Percentiles rank a stretch among this genome's conserved stretches.
Evolutionary conservation across 208 protist species (phyloP).

Genomic region (Wallacemonas sp.): DNA sequence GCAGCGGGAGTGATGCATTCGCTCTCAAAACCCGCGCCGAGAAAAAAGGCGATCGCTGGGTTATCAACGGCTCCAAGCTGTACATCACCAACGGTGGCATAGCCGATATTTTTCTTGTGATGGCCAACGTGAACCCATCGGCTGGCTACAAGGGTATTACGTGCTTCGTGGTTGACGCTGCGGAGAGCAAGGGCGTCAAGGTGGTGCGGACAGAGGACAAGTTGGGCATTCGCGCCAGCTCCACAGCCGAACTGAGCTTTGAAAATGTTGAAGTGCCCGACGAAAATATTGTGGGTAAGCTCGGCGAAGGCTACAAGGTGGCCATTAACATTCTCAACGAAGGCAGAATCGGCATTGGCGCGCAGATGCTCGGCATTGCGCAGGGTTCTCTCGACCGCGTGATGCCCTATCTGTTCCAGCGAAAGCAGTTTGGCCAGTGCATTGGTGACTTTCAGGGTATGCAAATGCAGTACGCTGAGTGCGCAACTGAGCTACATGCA

Average conservation of each 20-base stretch:
- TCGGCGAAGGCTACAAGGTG: conserved; percentile 95
- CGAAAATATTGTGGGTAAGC: conserved; percentile 75
- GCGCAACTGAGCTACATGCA: conserved; percentile 70
- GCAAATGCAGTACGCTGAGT: conserved; percentile 92
- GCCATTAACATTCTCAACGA: conserved; percentile 95
- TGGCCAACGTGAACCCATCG: conserved; percentile 90
- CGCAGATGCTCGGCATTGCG: conserved; percentile 94
- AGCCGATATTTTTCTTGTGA: conserved; percentile 92
- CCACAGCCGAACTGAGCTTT: conserved; percentile 93
- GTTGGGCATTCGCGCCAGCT: conserved; percentile 94
- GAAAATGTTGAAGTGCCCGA: conserved; percentile 85
- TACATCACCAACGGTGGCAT: conserved; percentile 95
- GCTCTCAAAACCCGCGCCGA: conserved; percentile 86
- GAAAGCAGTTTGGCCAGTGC: conserved; percentile 91
- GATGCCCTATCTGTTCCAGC: conserved; percentile 86
- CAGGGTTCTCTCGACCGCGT: conserved; percentile 76
- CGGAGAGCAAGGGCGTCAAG: conserved; percentile 78
- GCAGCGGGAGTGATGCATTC: conserved; percentile 92
- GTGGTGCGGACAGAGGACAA: conserved; percentile 96
- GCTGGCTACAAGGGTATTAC: conserved; percentile 95
- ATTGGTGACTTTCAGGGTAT: conserved; percentile 95
- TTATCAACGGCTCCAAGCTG: conserved; percentile 93
- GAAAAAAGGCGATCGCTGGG: conserved; percentile 79
- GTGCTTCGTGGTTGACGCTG: conserved; percentile 93
- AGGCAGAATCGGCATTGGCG: conserved; percentile 95